phyloP scores from a whole-genome alignment of 306 rosid genomes.

The Pachyrhizus erosus region DNA sequence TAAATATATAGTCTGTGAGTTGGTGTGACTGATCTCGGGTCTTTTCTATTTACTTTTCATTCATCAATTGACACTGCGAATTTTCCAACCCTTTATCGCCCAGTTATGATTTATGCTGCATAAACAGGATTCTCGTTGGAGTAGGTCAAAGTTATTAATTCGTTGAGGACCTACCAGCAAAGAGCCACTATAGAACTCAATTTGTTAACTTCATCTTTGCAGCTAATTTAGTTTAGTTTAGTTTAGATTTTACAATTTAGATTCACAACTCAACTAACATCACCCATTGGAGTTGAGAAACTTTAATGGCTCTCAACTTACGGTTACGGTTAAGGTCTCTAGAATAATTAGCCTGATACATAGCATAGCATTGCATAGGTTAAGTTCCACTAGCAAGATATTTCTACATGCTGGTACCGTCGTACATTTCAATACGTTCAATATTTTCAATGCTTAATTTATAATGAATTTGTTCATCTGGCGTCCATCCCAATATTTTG shows the following conservation, averaged over 20 bases:
- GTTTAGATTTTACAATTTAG: too few species aligned
- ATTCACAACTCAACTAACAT: conserved; percentile 36
- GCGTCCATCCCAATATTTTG: too few species aligned
- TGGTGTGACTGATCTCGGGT: background rate
- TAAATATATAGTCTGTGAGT: background rate
- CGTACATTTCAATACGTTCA: background rate
- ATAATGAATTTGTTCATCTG: too few species aligned
- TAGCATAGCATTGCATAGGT: too few species aligned
- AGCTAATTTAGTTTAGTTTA: background rate
- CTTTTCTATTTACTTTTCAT: background rate
- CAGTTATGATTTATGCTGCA: conserved; percentile 37
- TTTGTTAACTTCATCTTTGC: background rate
- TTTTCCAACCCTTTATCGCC: background rate
- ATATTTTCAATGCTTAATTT: background rate
- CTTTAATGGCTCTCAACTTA: conserved; percentile 27
- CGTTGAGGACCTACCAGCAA: conserved; percentile 23
- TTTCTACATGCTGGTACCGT: too few species aligned
- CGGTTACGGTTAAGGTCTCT: background rate
- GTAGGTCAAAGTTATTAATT: conserved; percentile 51
- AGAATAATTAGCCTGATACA: too few species aligned
- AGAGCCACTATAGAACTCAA: background rate
- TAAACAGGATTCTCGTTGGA: conserved; percentile 45
- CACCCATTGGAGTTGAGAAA: background rate
- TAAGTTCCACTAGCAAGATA: background rate
- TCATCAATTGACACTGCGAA: background rate